Conservation (phyloP, 2,329 filamentous ascomycete species). For the Lomentospora prolificans region DNA sequence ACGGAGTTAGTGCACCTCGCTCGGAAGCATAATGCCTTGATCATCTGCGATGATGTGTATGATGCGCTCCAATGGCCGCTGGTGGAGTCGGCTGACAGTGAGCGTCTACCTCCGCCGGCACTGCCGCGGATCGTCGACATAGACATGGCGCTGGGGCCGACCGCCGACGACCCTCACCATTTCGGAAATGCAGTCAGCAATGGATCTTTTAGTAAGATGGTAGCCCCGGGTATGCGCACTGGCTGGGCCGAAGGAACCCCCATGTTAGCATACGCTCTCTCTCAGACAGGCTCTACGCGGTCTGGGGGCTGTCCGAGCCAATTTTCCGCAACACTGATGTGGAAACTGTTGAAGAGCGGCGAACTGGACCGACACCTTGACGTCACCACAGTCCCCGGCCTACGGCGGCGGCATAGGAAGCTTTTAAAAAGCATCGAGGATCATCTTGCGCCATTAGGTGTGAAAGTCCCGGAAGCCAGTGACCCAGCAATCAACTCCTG, state of each 20-base stretch:
- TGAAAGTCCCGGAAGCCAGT: slow-evolving; percentile 28
- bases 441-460: slow-evolving; percentile 53
- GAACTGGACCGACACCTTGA: slow-evolving; percentile 34
- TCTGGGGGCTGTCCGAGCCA: slow-evolving; percentile 50
- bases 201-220: slow-evolving; percentile 82
- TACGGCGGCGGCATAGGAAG: slow-evolving; percentile 33
- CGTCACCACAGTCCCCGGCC: slow-evolving; percentile 29
- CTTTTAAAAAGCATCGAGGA: slow-evolving; percentile 50
- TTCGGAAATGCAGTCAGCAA: slow-evolving; percentile 83
- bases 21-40: slow-evolving; percentile 67
- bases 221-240: slow-evolving; percentile 68
- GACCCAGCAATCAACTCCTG: slow-evolving; percentile 26
- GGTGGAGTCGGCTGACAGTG: slow-evolving; percentile 8
- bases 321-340: slow-evolving; percentile 41
- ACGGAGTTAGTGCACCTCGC: slow-evolving; percentile 65
- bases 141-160: slow-evolving; percentile 56
- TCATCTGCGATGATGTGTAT: slow-evolving; percentile 88
- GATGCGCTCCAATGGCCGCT: slow-evolving; percentile 77
- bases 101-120: not conserved
- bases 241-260: slow-evolving; percentile 77
- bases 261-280: slow-evolving; percentile 38
- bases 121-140: slow-evolving; percentile 71
- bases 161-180: slow-evolving; percentile 26
- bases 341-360: slow-evolving; percentile 35
- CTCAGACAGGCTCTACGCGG: slow-evolving; percentile 41